phyloP scores from a whole-genome alignment of 768 basidiomycete species.

The Mycena latifolia region DNA sequence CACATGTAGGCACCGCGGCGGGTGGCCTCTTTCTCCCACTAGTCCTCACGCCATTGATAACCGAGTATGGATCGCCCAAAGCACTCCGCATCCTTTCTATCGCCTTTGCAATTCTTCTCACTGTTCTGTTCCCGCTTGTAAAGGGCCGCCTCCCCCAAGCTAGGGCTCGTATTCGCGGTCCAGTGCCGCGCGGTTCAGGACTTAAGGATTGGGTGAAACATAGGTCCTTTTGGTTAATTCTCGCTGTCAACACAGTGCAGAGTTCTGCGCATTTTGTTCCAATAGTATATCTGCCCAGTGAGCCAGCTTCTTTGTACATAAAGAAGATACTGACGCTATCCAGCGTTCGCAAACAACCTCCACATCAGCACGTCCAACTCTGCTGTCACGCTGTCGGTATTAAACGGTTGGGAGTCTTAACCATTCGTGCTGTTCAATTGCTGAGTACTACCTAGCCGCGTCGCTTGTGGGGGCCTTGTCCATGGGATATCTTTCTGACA shows the following conservation, averaged over 20 bases:
- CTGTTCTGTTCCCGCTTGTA: constrained; percentile 41
- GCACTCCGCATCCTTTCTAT: constrained; percentile 43
- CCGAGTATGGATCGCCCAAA: constrained; percentile 34
- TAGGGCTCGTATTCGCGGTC: constrained; percentile 24
- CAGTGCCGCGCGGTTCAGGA: constrained; percentile 10
- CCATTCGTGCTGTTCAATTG: neutral
- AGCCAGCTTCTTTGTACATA: neutral
- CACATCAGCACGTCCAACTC: constrained; percentile 38
- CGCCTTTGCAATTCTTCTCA: constrained; percentile 30
- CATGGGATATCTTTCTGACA: constrained; percentile 44
- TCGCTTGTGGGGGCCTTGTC: constrained; percentile 41
- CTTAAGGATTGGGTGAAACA: constrained; percentile 35
- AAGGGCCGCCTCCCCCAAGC: constrained; percentile 40
- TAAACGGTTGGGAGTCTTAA: constrained; percentile 38
- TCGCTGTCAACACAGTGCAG: constrained; percentile 41
- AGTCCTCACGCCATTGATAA: constrained; percentile 40
- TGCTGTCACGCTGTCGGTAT: constrained; percentile 40
- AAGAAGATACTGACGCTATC: neutral
- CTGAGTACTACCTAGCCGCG: neutral
- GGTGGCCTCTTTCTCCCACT: constrained; percentile 46
- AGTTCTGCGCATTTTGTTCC: constrained; percentile 43
- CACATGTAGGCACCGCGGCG: constrained; percentile 35
- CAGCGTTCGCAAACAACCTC: constrained; percentile 42
- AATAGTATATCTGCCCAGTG: constrained; percentile 44
- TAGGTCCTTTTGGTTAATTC: constrained; percentile 37